A percentile compares a stretch with the other conserved stretches of the same genome.
phyloP scores from a whole-genome alignment of 495 filamentous ascomycete species.

The Neurospora terricola region DNA sequence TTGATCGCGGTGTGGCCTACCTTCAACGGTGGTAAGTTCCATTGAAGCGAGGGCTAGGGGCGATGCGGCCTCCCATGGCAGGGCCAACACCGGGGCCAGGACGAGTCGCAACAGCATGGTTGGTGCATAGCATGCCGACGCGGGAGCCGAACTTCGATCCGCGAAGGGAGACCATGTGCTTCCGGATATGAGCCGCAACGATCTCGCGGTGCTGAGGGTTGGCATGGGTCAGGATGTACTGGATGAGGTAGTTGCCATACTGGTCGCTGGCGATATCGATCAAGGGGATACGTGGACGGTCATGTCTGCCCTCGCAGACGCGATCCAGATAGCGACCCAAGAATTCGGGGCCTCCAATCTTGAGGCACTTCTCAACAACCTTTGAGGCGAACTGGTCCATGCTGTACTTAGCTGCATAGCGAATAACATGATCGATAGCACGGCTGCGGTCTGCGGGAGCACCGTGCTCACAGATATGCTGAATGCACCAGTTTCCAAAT shows the following conservation, averaged over 20 bases:
- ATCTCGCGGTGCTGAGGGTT: slow-evolving; percentile 81
- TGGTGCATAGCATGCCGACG: slow-evolving; percentile 97
- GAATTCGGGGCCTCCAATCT: slow-evolving; percentile 89
- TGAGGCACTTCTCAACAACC: slow-evolving; percentile 97
- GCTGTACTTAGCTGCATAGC: slow-evolving; percentile 88
- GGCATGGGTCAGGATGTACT: slow-evolving; percentile 88
- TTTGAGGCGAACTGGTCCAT: slow-evolving; percentile 99
- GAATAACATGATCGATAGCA: slow-evolving; percentile 89
- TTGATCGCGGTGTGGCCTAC: neutral
- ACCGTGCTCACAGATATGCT: slow-evolving; percentile 97
- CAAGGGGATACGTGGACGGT: slow-evolving; percentile 90
- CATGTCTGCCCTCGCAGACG: slow-evolving; percentile 80
- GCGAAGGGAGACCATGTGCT: slow-evolving; percentile 98
- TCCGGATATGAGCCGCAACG: slow-evolving; percentile 87
- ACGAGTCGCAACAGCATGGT: slow-evolving; percentile 74
- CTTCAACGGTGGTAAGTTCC: slow-evolving; percentile 38
- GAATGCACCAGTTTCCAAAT: slow-evolving; percentile 99
- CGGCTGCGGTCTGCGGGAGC: slow-evolving; percentile 82
- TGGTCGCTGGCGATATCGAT: slow-evolving; percentile 98
- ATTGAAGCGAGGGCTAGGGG: slow-evolving; percentile 37
- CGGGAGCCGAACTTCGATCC: slow-evolving; percentile 98
- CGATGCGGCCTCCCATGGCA: slow-evolving; percentile 48
- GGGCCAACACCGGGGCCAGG: slow-evolving; percentile 68
- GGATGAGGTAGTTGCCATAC: slow-evolving; percentile 96
- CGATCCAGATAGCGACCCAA: slow-evolving; percentile 85